Evolutionary conservation across 2,329 filamentous ascomycete species (phyloP), one percentile per base, ranked within the genome.

Genomic region (Pezicula neosporulosa): DNA sequence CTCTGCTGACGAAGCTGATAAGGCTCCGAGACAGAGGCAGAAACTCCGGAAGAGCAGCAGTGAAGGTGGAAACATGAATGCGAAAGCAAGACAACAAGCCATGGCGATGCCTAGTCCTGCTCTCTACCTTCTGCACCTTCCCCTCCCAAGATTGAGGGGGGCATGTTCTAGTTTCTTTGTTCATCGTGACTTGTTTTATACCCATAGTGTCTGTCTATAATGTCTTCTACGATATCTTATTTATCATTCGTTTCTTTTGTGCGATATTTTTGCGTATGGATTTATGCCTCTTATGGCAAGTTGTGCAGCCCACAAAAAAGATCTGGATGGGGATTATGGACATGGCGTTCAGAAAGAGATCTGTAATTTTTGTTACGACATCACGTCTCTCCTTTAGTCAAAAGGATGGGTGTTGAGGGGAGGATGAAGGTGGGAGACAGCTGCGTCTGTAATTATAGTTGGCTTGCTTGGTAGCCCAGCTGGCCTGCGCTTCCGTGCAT

Each of bases 11-110:
- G 64, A 66, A 47, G 59, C 54, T 12, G 62, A 66, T 9, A 36
- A 52, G 3, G 62, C 58, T 35, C 54, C 61, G n/a, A 60, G 51
- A 47, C 16, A 37, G 13, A 54, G 56, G 16, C 53, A 57, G 47
- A 62, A 58, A 50, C 52, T 67, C 13, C 51, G 64, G 21, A 66
- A 66, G 50, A 62, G 51, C 37, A 59, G 58, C 9, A 66, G 63
- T 39, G 65, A 67, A 57, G 63, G 63, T 19, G 64, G 64, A 8
- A 61, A 61, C 46, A 50, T 67, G 2, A 66, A 64, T 53, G 58
- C 54, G 10, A 50, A 56, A 51, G 63, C 62, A 15, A 54, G 60
- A 46, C 58, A 62, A 39, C 54, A 52, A 49, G 57, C 57, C 6
- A 48, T 49, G 28, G 59, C 60, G 9, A 41, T 50, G 19, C 62